Evolutionary conservation across 306 rosid genomes (phyloP), one percentile per base, ranked within the genome.

Genomic region (Quercus berberidifolia): DNA sequence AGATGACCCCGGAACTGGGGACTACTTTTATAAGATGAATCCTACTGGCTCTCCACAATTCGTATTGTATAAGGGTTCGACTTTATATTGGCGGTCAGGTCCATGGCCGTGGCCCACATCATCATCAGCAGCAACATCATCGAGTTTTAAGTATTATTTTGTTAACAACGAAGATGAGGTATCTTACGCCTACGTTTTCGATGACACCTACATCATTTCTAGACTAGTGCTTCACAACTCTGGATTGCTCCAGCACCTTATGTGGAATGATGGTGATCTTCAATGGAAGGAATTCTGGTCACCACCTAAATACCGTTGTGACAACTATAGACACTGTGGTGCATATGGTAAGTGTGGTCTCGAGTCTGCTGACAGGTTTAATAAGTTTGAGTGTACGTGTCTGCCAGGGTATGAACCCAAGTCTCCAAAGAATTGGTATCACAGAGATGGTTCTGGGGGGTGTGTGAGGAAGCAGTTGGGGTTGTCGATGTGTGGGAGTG

Each of bases 401-500:
- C 1, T 78, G 30, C 52, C 12, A 41, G 81, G 81, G 46, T 78
- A 55, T 57, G 60, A 70, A 58, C 81, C 81, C 49, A 69, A 57
- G 62, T 69, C 69, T 51, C 62, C 33, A 0, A 13, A 21, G 8
- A 30, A 60, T 60, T 75, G 78, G 78, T 51, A 59, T 3, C 30
- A 81, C 0, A 21, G 21, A 4, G 55, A 70, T 70, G 81, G 76
- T 35, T 55, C 9, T 21, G 71, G 4, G 73, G 81, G 81, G 1
- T 78, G 81, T 46, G 60, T 56, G 12, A 78, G 76, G 21, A 69
- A 26, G 35, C 69, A 56, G 35, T 70, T 57, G 15, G 57, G n/a
- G 13, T 30, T 31, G 17, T 35, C 21, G 1, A 56, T 59, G 28
- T 78, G 76, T 20, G 21, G 81, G 63, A 70, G 57, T 78, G 81